Evolutionary conservation across 108 stramenopile genomes (phyloP), one percentile per base, ranked within the genome.

Genomic region (Skeletonema costatum): DNA sequence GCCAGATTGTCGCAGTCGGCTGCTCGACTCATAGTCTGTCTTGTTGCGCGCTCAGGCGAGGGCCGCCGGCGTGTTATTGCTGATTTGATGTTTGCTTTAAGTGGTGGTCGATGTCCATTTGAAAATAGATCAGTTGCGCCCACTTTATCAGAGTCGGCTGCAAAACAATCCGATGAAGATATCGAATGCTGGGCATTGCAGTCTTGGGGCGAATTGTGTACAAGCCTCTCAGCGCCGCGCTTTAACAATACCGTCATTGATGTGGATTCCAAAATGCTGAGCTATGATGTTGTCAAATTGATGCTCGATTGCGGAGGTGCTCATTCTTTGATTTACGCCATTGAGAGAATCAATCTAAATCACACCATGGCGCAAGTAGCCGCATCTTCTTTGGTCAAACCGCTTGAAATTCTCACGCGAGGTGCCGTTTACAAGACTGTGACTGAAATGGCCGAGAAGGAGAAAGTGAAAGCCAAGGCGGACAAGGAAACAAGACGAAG

Each of bases 41-140:
- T 98, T 19, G 92, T 95, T 14, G 96, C 97, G 38, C 76, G 98
- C 11, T 91, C 92, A 44, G 97, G 98, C 9, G 98, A 98, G 69
- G 95, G 96, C 3, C 83, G 98, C n/a, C 86, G 92, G 51, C 82
- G 95, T 39, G 95, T 97, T 17, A 76, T 98, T 35, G 67, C 89
- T 14, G 97, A 98, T 56, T 79, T 98, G 13, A 73, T 83, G 31
- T 88, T 90, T 76, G 96, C 96, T 2, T 44, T 98, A 48, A 92
- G 88, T 70, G 83, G 90, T 59, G 92, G 92, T 5, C 73, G 68
- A 12, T 75, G 82, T n/a, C 71, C 70, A 17, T 14, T 70, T 29
- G 70, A 66, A 50, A 60, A 68, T 42, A 25, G 25, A 17, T 25
- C 72, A 32, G 8, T 65, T 42, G 21, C n/a, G 2, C 14, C 30